Percentiles rank a stretch among this genome's conserved stretches.
Conservation (phyloP, 345 rosid genomes). For the Lumnitzera racemosa region DNA sequence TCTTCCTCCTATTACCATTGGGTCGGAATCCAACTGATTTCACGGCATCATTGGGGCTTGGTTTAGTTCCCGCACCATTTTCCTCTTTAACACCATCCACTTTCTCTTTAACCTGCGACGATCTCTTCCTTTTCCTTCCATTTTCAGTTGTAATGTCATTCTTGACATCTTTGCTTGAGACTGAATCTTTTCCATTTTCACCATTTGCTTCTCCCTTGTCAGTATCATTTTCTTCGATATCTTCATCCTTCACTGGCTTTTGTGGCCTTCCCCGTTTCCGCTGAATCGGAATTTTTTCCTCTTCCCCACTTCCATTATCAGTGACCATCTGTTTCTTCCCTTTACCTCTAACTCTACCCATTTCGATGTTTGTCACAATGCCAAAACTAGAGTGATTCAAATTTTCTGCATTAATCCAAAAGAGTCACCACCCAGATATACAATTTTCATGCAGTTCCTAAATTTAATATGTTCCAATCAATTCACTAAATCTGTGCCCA, state of each 20-base stretch:
- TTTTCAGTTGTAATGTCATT: constrained; percentile 26
- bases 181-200: constrained; percentile 23
- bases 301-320: constrained; percentile 54
- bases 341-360: constrained; percentile 71
- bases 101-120: constrained; percentile 30
- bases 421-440: too few relatives aligned
- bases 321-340: constrained; percentile 51
- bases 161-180: constrained; percentile 31
- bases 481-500: too few relatives aligned
- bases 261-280: constrained; percentile 72
- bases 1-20: constrained; percentile 63
- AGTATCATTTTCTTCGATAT: constrained; percentile 28
- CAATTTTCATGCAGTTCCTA: too few relatives aligned
- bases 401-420: too few relatives aligned
- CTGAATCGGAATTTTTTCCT: constrained; percentile 44
- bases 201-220: constrained; percentile 37
- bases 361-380: constrained; percentile 1
- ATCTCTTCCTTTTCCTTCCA: constrained; percentile 49
- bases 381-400: background rate
- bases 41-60: constrained; percentile 28
- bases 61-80: constrained; percentile 33
- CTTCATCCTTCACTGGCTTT: constrained; percentile 38
- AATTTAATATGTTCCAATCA: too few relatives aligned
- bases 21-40: constrained; percentile 49
- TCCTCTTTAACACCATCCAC: constrained; percentile 34